A percentile compares a stretch with the other conserved stretches of the same genome.
Evolutionary conservation across 139 green algal genomes (phyloP).

Genomic region (Ettlia oleoabundans): DNA sequence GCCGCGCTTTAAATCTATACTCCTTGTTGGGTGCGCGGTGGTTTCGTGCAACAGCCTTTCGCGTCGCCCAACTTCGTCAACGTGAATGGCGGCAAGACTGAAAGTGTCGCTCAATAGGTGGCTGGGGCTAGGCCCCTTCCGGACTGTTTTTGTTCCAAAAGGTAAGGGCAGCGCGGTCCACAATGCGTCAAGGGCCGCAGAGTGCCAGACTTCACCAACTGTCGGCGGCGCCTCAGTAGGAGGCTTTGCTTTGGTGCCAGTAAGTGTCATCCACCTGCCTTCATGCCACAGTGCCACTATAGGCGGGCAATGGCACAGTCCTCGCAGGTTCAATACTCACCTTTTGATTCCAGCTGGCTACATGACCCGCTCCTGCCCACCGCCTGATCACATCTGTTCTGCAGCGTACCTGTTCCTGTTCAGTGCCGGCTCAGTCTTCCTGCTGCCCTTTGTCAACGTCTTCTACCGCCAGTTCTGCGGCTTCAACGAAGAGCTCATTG

Average conservation of each 20-base stretch:
- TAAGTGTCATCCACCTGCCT: background rate
- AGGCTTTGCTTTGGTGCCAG: too few species aligned
- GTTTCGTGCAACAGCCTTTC: too few species aligned
- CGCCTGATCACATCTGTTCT: background rate
- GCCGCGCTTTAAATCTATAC: too few species aligned
- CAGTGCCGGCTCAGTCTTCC: conserved; percentile 11
- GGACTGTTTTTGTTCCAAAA: background rate
- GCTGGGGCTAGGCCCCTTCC: background rate
- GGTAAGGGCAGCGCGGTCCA: background rate
- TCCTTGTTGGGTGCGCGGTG: too few species aligned
- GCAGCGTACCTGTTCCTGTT: conserved; percentile 15
- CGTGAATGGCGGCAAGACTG: too few species aligned
- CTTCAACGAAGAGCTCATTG: conserved; percentile 20
- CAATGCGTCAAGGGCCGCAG: background rate
- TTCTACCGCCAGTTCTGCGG: conserved; percentile 1
- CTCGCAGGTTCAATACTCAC: too few species aligned
- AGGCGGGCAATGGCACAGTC: too few species aligned
- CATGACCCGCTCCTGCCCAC: background rate
- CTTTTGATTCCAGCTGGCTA: background rate
- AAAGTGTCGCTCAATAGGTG: too few species aligned
- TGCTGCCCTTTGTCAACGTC: conserved; percentile 40
- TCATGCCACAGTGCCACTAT: too few species aligned
- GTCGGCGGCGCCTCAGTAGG: too few species aligned
- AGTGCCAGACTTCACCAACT: background rate
- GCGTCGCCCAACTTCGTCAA: too few species aligned